A percentile compares a stretch with the other conserved stretches of the same genome.
phyloP scores from a whole-genome alignment of 176 grass and related monocot genomes.

The Miscanthus lutarioriparius region DNA sequence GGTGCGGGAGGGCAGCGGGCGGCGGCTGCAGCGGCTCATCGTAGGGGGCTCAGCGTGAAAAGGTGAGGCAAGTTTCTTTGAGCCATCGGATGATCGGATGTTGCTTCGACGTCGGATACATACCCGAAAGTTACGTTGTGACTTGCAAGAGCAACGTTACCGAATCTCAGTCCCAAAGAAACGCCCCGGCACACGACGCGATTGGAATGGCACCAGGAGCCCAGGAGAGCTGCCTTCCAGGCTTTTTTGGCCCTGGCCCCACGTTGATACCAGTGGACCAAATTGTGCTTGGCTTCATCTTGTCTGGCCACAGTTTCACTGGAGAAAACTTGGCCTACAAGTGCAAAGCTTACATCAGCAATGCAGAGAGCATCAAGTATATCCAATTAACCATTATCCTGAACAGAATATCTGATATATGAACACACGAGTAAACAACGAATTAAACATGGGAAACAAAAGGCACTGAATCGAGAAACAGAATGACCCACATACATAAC shows the following conservation, averaged over 20 bases:
- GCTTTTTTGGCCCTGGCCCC: neutral
- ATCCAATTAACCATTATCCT: neutral
- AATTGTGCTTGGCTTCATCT: neutral
- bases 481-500: neutral
- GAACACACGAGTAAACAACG: neutral
- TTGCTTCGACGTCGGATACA: too few relatives aligned
- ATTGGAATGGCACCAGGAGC: too few relatives aligned
- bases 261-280: neutral
- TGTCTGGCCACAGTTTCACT: neutral
- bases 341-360: neutral
- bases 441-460: neutral
- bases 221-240: too few relatives aligned
- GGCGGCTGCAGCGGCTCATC: too few relatives aligned
- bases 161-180: too few relatives aligned
- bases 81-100: too few relatives aligned
- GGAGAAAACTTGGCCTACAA: neutral
- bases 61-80: too few relatives aligned
- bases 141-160: too few relatives aligned
- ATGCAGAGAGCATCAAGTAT: neutral
- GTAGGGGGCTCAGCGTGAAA: too few relatives aligned
- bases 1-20: too few relatives aligned
- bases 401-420: neutral
- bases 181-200: too few relatives aligned
- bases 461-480: neutral
- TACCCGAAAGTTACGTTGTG: too few relatives aligned